A percentile compares a stretch with the other conserved stretches of the same genome.
Evolutionary conservation across 75 land plant species (phyloP).

Genomic region (Chamaecyparis obtusa): DNA sequence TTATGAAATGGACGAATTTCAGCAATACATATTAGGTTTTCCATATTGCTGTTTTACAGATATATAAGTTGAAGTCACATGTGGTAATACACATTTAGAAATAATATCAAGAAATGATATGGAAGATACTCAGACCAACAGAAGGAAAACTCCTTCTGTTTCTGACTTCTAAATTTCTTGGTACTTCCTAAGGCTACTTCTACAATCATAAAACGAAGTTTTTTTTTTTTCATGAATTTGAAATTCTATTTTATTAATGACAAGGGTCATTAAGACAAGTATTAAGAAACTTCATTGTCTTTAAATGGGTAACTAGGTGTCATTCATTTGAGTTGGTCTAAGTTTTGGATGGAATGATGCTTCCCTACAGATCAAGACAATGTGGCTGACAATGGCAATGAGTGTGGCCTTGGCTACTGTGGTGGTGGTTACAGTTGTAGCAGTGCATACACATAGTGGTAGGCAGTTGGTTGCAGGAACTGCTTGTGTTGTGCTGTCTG

Average conservation of each 20-base stretch:
- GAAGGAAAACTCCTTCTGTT: not conserved
- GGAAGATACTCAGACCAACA: not conserved
- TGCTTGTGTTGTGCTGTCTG: conserved; percentile 25
- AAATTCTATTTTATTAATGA: not conserved
- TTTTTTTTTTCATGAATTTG: not conserved
- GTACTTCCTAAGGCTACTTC: not conserved
- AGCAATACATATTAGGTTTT: too few species aligned
- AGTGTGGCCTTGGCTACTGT: conserved; percentile 12
- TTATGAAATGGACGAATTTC: too few species aligned
- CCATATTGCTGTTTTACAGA: too few species aligned
- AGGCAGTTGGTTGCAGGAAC: conserved; percentile 24
- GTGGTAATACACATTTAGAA: too few species aligned
- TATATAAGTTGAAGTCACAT: too few species aligned
- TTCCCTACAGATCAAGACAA: not conserved
- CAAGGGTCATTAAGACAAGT: not conserved
- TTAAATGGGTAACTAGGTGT: not conserved
- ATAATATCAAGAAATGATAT: too few species aligned
- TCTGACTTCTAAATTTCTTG: not conserved
- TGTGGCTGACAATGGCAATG: conserved; percentile 3
- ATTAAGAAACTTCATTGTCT: not conserved
- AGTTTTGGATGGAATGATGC: not conserved
- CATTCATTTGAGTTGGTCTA: not conserved
- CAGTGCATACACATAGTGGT: not conserved
- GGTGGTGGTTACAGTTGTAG: conserved; percentile 7
- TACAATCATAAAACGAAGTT: not conserved